Evolutionary conservation across 768 basidiomycete species (phyloP).

Genomic region (Sistotremastrum niveocremeum): DNA sequence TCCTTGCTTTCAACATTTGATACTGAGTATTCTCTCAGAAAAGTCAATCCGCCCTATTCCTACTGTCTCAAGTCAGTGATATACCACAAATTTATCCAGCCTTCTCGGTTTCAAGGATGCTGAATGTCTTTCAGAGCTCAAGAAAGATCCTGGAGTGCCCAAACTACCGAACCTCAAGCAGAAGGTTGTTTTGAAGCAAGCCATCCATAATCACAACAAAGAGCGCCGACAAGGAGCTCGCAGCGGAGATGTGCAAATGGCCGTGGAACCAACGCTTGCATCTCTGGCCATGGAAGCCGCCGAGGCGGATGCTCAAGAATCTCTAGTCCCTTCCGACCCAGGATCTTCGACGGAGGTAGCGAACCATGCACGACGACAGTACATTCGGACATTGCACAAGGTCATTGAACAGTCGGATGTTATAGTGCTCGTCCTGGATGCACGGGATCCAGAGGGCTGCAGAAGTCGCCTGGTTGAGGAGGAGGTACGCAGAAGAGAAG

Average conservation of each 20-base stretch:
- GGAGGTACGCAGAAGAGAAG: slow-evolving; percentile 74
- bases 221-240: background rate
- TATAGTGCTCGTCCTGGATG: slow-evolving; percentile 80
- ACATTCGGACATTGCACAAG: slow-evolving; percentile 71
- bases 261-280: slow-evolving; percentile 56
- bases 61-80: too few species aligned
- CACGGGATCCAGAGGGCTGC: slow-evolving; percentile 90
- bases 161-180: slow-evolving; percentile 63
- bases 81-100: too few species aligned
- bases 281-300: slow-evolving; percentile 41
- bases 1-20: too few species aligned
- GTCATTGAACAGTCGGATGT: slow-evolving; percentile 93
- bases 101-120: too few species aligned
- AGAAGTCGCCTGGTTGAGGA: slow-evolving; percentile 88
- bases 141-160: slow-evolving; percentile 84
- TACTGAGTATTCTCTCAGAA: too few species aligned
- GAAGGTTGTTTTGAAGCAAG: slow-evolving; percentile 36
- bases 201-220: background rate
- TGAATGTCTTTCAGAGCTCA: slow-evolving; percentile 39
- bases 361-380: slow-evolving; percentile 56
- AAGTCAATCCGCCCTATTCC: too few species aligned
- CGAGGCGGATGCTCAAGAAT: slow-evolving; percentile 7
- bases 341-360: slow-evolving; percentile 27
- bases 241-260: slow-evolving; percentile 48
- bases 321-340: slow-evolving; percentile 12